Evolutionary conservation across 805 yeast genomes (phyloP).

Genomic region (Candida manassasensis): DNA sequence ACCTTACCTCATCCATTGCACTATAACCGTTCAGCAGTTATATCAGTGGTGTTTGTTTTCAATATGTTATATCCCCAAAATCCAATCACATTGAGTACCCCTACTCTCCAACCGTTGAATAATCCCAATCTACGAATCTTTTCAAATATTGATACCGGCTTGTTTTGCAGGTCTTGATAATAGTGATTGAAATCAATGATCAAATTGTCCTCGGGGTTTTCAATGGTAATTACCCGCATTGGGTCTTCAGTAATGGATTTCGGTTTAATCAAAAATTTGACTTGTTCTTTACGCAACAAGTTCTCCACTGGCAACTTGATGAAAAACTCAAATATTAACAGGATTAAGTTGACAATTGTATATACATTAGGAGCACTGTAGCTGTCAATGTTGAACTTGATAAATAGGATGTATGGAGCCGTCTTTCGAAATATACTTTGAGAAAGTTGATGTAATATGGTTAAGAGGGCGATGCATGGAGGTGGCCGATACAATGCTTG

Average conservation of each 20-base stretch:
- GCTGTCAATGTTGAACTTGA: constrained; percentile 60
- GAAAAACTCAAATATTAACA: constrained; percentile 66
- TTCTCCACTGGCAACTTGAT: constrained; percentile 86
- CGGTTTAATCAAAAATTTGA: constrained; percentile 50
- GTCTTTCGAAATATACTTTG: constrained; percentile 56
- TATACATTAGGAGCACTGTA: constrained; percentile 58
- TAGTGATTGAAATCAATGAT: constrained; percentile 47
- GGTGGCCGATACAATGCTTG: constrained; percentile 56
- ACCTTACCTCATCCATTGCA: no score
- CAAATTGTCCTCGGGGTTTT: constrained; percentile 42
- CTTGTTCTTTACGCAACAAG: constrained; percentile 76
- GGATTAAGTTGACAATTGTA: constrained; percentile 52
- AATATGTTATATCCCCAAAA: constrained; percentile 73
- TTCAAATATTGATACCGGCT: constrained; percentile 36
- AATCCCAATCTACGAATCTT: constrained; percentile 26
- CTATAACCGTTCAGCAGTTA: constrained; percentile 28
- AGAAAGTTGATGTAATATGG: constrained; percentile 58
- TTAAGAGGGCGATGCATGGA: constrained; percentile 32
- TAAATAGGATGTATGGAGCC: constrained; percentile 62
- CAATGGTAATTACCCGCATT: constrained; percentile 37
- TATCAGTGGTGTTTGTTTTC: constrained; percentile 42
- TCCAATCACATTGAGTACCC: constrained; percentile 71
- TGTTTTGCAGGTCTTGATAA: constrained; percentile 4
- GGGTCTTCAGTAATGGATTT: constrained; percentile 34
- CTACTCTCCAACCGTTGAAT: constrained; percentile 92